Percentiles rank a stretch among this genome's conserved stretches.
Conservation (phyloP, 2,329 filamentous ascomycete species). For the Sporothrix inflata region DNA sequence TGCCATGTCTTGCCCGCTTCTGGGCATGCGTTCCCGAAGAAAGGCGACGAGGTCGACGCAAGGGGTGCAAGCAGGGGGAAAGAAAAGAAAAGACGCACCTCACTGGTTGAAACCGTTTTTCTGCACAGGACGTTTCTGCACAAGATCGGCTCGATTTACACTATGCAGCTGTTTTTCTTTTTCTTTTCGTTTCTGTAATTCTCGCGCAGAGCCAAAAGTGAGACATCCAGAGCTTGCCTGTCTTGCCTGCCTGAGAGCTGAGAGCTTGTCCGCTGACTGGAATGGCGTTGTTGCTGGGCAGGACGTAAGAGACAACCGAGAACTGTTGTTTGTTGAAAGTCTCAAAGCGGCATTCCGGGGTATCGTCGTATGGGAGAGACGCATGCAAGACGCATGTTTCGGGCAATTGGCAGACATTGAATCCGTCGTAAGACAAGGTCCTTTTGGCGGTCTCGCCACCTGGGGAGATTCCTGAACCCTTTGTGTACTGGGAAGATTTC, state of each 20-base stretch:
- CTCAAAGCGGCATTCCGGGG: background rate
- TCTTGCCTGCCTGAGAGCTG: background rate
- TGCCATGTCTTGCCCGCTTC: background rate
- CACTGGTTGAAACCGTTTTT: background rate
- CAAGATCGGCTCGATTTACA: slow-evolving; percentile 4
- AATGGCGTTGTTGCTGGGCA: slow-evolving; percentile 19
- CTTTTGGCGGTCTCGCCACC: background rate
- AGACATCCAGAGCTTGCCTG: background rate
- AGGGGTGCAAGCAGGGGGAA: background rate
- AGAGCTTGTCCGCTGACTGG: background rate
- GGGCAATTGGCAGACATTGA: background rate
- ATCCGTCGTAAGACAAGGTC: background rate
- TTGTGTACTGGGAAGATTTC: slow-evolving; percentile 13
- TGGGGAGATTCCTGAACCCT: background rate
- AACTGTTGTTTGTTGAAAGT: background rate
- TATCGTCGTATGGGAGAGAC: background rate
- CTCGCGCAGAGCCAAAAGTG: background rate
- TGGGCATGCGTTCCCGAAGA: background rate
- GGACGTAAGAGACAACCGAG: background rate
- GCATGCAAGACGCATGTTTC: background rate
- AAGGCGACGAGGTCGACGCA: slow-evolving; percentile 1
- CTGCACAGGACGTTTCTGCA: background rate
- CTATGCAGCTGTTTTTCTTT: background rate
- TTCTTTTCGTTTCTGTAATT: background rate
- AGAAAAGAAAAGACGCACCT: background rate